These are phyloP conservation scores for Ephemerocybe angulata DNA, from an alignment of 768 basidiomycete genomes.

Conservation along the genomic window DNA sequence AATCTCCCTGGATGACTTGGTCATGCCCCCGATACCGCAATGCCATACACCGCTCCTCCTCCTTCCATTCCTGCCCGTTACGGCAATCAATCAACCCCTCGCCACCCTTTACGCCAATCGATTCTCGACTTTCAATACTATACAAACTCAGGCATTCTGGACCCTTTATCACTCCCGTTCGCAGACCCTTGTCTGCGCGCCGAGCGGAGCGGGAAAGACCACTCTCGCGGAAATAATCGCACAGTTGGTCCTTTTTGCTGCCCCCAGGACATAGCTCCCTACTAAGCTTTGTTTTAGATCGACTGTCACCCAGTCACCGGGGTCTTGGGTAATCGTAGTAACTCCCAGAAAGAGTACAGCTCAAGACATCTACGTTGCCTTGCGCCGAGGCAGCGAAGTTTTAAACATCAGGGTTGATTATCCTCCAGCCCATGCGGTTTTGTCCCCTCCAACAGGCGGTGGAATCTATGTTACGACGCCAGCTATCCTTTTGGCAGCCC, in stretches of 20 bases:
- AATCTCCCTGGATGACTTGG: slow-evolving; percentile 61
- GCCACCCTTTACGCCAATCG: slow-evolving; percentile 43
- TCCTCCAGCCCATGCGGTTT: slow-evolving; percentile 12
- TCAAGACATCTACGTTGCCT: slow-evolving; percentile 50
- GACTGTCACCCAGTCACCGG: slow-evolving; percentile 37
- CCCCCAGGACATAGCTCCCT: background rate
- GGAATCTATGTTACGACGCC: slow-evolving; percentile 59
- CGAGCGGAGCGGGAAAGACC: slow-evolving; percentile 80
- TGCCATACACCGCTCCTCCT: slow-evolving; percentile 63
- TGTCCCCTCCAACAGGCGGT: slow-evolving; percentile 36
- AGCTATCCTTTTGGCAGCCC: slow-evolving; percentile 41
- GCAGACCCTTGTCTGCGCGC: slow-evolving; percentile 74
- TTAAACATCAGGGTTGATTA: slow-evolving; percentile 40
- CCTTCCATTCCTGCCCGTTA: slow-evolving; percentile 68
- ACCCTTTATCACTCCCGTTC: slow-evolving; percentile 60
- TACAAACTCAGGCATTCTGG: slow-evolving; percentile 92
- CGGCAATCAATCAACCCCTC: slow-evolving; percentile 45
- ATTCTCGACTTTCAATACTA: slow-evolving; percentile 65
- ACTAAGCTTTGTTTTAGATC: slow-evolving; percentile 42
- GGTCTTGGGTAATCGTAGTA: slow-evolving; percentile 62
- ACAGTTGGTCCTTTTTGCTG: slow-evolving; percentile 50
- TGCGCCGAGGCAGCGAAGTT: slow-evolving; percentile 38
- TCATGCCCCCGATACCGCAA: slow-evolving; percentile 66
- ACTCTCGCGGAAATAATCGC: slow-evolving; percentile 62
- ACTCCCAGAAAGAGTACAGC: slow-evolving; percentile 57